These are phyloP conservation scores for Penicillium paxilli DNA, from an alignment of 495 filamentous ascomycete genomes.

Conservation along the genomic window DNA sequence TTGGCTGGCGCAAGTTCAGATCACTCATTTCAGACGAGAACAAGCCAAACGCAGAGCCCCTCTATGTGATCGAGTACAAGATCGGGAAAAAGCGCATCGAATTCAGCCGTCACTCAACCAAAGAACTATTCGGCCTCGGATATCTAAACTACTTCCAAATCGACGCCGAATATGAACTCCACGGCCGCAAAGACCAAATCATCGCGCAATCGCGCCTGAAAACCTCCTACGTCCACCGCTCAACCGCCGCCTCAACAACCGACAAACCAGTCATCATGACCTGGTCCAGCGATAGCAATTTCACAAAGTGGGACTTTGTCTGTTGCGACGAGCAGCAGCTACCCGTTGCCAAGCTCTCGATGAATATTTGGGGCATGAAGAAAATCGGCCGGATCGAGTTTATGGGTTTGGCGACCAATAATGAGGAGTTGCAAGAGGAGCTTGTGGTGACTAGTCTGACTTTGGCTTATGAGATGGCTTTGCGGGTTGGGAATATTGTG, in stretches of 20 bases:
- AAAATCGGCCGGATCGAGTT: constrained; percentile 33
- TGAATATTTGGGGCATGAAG: constrained; percentile 26
- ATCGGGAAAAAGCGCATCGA: not conserved
- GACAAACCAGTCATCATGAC: constrained; percentile 26
- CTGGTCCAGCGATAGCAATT: constrained; percentile 27
- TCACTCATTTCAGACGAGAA: constrained; percentile 15
- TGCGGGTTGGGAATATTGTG: constrained; percentile 25
- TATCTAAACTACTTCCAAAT: constrained; percentile 27
- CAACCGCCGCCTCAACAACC: constrained; percentile 17
- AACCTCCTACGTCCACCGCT: constrained; percentile 33
- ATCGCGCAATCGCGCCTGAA: constrained; percentile 30
- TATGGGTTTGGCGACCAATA: constrained; percentile 19
- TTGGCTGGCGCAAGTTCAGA: constrained; percentile 30
- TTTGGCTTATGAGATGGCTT: constrained; percentile 27
- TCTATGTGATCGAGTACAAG: constrained; percentile 23
- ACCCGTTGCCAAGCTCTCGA: constrained; percentile 28
- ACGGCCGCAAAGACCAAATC: constrained; percentile 23
- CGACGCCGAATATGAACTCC: constrained; percentile 27
- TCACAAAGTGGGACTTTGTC: constrained; percentile 38
- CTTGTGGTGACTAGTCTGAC: constrained; percentile 34
- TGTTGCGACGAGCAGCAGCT: constrained; percentile 30
- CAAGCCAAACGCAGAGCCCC: constrained; percentile 8
- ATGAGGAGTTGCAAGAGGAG: constrained; percentile 27
- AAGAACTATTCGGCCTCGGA: constrained; percentile 19
- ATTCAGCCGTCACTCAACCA: not conserved